These are phyloP conservation scores for Moricandia moricandioides DNA, from an alignment of 345 rosid genomes.

Conservation along the genomic window DNA sequence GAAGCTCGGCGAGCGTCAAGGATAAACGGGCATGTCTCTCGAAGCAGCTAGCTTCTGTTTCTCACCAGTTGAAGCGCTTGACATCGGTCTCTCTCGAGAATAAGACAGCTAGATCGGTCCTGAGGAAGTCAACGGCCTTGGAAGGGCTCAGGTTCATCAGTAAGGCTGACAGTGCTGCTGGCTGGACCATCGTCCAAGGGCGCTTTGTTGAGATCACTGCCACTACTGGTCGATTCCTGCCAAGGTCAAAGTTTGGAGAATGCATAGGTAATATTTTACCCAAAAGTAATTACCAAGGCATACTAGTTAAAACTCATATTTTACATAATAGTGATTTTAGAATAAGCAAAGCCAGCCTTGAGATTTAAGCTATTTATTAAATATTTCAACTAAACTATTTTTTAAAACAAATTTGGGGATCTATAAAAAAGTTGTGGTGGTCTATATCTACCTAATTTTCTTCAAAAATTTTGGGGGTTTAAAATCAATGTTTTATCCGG, in stretches of 20 bases:
- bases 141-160: conserved; percentile 68
- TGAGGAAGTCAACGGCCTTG: conserved; percentile 57
- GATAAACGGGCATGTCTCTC: conserved; percentile 37
- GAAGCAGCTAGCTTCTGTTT: conserved; percentile 47
- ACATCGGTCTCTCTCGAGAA: conserved; percentile 34
- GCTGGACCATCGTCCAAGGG: conserved; percentile 59
- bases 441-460: no score
- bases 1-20: conserved; percentile 15
- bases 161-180: conserved; percentile 51
- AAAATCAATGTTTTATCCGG: no score
- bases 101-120: conserved; percentile 40
- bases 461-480: no score
- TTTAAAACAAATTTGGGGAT: no score
- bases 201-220: conserved; percentile 52
- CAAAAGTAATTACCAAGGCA: no score
- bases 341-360: no score
- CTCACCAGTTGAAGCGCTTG: conserved; percentile 50
- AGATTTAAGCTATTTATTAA: no score
- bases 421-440: no score
- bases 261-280: conserved; percentile 56
- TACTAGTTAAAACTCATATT: background rate
- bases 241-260: conserved; percentile 55
- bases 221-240: conserved; percentile 43
- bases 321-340: background rate
- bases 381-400: no score